Percentiles rank a stretch among this genome's conserved stretches.
Conservation (phyloP, 2,329 filamentous ascomycete species). For the Fusarium irregulare region DNA sequence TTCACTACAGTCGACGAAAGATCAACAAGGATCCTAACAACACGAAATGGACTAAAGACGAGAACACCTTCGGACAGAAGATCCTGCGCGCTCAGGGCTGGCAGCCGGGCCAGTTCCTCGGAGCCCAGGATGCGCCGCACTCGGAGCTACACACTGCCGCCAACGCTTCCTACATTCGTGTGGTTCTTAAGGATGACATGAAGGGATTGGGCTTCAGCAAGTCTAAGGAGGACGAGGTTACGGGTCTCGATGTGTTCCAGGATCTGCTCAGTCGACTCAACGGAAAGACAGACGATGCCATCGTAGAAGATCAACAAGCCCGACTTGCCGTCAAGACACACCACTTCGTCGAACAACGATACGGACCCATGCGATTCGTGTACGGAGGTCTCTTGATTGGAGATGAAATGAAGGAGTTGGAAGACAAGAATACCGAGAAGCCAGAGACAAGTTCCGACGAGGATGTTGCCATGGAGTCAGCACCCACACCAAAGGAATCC, state of each 20-base stretch:
- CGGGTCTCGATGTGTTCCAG: constrained; percentile 87
- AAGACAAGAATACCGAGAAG: constrained; percentile 31
- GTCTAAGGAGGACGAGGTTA: constrained; percentile 79
- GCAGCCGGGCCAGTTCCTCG: constrained; percentile 85
- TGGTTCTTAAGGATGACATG: constrained; percentile 89
- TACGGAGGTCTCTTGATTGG: constrained; percentile 79
- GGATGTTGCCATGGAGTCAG: constrained; percentile 40
- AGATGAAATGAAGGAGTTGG: constrained; percentile 62
- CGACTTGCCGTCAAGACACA: constrained; percentile 77
- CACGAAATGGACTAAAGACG: constrained; percentile 88
- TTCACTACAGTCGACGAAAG: constrained; percentile 62
- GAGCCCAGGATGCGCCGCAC: constrained; percentile 80
- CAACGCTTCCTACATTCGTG: constrained; percentile 86
- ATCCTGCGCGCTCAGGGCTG: constrained; percentile 91
- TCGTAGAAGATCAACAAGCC: constrained; percentile 76
- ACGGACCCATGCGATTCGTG: constrained; percentile 86
- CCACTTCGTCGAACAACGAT: constrained; percentile 79
- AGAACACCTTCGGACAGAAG: constrained; percentile 85
- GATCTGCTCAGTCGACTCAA: constrained; percentile 89
- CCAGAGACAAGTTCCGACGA: constrained; percentile 31
- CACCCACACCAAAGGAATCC: constrained; percentile 40
- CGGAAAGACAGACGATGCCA: constrained; percentile 80
- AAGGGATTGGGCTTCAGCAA: constrained; percentile 87
- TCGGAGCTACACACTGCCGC: constrained; percentile 81
- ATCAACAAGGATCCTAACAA: constrained; percentile 95